phyloP scores from a whole-genome alignment of 2,329 filamentous ascomycete genomes.

The Knoxdaviesia proteae region DNA sequence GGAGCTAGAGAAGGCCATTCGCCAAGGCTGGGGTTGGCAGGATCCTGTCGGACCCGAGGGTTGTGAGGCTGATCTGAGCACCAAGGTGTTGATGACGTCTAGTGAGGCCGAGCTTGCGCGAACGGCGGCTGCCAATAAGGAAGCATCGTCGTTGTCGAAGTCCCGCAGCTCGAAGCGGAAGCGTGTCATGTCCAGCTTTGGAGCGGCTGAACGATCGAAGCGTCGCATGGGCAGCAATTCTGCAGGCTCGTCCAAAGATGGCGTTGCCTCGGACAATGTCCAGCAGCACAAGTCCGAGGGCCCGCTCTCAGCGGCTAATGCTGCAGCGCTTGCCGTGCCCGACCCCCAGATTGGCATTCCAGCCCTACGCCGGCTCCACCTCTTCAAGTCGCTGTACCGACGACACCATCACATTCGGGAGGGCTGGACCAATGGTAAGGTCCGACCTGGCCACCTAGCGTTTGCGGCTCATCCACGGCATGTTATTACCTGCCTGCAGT shows the following conservation, averaged over 20 bases:
- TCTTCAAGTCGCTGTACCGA: conserved; percentile 92
- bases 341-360: conserved; percentile 63
- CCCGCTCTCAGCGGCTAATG: conserved; percentile 67
- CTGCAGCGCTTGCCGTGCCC: conserved; percentile 63
- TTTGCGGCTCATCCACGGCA: conserved; percentile 85
- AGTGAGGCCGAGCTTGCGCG: conserved; percentile 30
- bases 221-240: conserved; percentile 27
- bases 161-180: conserved; percentile 34
- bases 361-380: conserved; percentile 62
- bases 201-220: conserved; percentile 28
- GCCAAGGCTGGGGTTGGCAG: conserved; percentile 95
- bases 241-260: conserved; percentile 15
- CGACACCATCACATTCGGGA: conserved; percentile 77
- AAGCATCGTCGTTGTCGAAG: conserved; percentile 20
- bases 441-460: conserved; percentile 76
- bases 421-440: conserved; percentile 74
- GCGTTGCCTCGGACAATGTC: conserved; percentile 17
- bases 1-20: conserved; percentile 69
- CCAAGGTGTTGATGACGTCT: conserved; percentile 27
- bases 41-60: conserved; percentile 56
- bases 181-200: conserved; percentile 24
- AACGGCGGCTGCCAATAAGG: conserved; percentile 8
- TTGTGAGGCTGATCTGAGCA: conserved; percentile 62
- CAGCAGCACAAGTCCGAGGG: conserved; percentile 48
- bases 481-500: conserved; percentile 93